Evolutionary conservation across 257 asterid genomes (phyloP).

Genomic region (Rauvolfia tetraphylla): DNA sequence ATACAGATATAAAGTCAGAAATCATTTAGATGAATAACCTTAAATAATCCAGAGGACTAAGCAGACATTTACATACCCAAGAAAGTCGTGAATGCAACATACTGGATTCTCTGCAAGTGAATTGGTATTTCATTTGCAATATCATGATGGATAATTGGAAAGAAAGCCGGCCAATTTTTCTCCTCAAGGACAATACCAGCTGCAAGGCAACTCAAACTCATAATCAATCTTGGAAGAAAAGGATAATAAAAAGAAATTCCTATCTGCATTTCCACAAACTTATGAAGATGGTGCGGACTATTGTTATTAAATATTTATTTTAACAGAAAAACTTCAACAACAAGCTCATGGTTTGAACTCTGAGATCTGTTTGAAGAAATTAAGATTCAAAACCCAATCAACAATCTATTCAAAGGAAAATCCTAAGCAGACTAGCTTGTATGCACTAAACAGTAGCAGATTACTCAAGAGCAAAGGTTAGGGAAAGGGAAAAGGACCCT

Average conservation of each 20-base stretch:
- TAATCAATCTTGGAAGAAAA: slow-evolving; percentile 1
- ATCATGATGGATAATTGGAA: slow-evolving; percentile 93
- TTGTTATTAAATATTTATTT: neutral
- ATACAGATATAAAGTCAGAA: neutral
- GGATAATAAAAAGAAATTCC: neutral
- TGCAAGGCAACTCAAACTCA: slow-evolving; percentile 34
- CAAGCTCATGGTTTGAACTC: neutral
- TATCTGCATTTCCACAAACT: neutral
- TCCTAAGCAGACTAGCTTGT: neutral
- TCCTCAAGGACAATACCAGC: slow-evolving; percentile 67
- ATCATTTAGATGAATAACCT: neutral
- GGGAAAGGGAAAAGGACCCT: neutral
- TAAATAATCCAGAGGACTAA: neutral
- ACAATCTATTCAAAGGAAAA: neutral
- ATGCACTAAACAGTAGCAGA: neutral
- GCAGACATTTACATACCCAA: slow-evolving; percentile 56
- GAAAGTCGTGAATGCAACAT: slow-evolving; percentile 85
- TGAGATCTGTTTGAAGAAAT: neutral
- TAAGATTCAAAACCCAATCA: neutral
- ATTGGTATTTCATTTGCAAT: slow-evolving; percentile 88
- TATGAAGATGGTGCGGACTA: neutral
- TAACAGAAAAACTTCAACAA: neutral
- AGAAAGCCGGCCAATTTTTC: slow-evolving; percentile 97
- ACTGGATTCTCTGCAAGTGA: slow-evolving; percentile 89
- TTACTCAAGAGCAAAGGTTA: neutral